These are phyloP conservation scores for Monascus ruber DNA, from an alignment of 2,329 filamentous ascomycete species.

Conservation along the genomic window DNA sequence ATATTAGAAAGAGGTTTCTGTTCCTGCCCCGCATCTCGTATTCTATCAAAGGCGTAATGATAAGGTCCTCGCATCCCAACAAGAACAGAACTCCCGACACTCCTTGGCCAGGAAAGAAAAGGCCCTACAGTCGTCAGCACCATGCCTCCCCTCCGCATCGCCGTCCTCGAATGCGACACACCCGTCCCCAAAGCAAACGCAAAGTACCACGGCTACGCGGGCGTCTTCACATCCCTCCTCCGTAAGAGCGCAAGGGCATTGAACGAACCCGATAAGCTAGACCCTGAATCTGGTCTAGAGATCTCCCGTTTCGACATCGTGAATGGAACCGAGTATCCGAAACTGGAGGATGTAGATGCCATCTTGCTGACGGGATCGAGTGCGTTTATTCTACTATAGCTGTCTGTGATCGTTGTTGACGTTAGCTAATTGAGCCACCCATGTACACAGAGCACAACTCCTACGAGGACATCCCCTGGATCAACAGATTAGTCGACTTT, in stretches of 20 bases:
- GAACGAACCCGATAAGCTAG: slow-evolving; percentile 16
- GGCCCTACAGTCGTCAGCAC: background rate
- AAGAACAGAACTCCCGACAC: too few species aligned
- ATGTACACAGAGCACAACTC: slow-evolving; percentile 52
- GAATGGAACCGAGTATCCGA: slow-evolving; percentile 55
- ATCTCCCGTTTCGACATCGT: slow-evolving; percentile 64
- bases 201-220: slow-evolving; percentile 61
- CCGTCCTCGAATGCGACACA: slow-evolving; percentile 78
- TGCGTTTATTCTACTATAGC: slow-evolving; percentile 18
- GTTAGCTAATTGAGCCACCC: too few species aligned
- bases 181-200: slow-evolving; percentile 53
- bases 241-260: slow-evolving; percentile 41
- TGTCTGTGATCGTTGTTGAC: too few species aligned
- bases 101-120: too few species aligned
- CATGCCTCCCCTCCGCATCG: slow-evolving; percentile 56
- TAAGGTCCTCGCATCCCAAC: too few species aligned
- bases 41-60: too few species aligned
- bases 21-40: too few species aligned
- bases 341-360: slow-evolving; percentile 64
- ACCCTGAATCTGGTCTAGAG: slow-evolving; percentile 36
- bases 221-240: slow-evolving; percentile 55
- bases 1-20: too few species aligned
- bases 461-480: slow-evolving; percentile 66
- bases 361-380: slow-evolving; percentile 66
- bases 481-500: slow-evolving; percentile 60